Base-by-base conservation (phyloP, 805 yeast species). In the Kodamaea leandrae region DNA sequence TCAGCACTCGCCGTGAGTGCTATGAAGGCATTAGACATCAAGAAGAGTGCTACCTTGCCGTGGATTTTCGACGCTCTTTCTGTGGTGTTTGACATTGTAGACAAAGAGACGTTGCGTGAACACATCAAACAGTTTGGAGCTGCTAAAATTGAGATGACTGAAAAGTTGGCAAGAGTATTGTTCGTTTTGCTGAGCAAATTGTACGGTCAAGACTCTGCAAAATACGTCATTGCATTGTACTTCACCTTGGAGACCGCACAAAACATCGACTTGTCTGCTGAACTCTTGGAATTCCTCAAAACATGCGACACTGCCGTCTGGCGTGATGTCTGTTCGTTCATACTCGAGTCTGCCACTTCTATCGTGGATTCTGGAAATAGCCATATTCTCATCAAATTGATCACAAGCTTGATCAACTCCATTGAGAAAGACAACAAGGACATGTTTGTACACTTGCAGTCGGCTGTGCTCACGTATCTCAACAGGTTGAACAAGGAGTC, bases 371-470 rank as follows among this genome's bases (percentile, higher is more conserved):
- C 14, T 1, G 24, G 10, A 10, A 37, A 37, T 23, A 4, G 32
- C 9, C 23, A 17, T 9, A 14, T 24, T 6, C 25, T 38, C 32
- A 20, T 15, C 18, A 20, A 15, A 12, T n/a, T 36, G 32, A 26
- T 28, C 8, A 36, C 39, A 13, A 20, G 26, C 19, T 29, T 36
- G 25, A 17, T 36, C 15, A 9, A 14, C 8, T 26, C 33, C 16
- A 28, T 26, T 15, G 17, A 27, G 32, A 18, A 36, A 28, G 18
- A 12, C 8, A 26, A 28, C 32, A 18, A 25, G 27, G 32, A 23
- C 26, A 20, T 38, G 29, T 59, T 70, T 21, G 55, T 58, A 4
- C 48, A 51, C 17, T 55, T 69, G 3, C 47, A 65, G 7, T 66
- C 64, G 9, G 50, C 55, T n/a, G 36, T 64, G 25, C 51, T 47